Conservation (phyloP, 2,329 filamentous ascomycete genomes). For the Neonectria magnoliae region DNA sequence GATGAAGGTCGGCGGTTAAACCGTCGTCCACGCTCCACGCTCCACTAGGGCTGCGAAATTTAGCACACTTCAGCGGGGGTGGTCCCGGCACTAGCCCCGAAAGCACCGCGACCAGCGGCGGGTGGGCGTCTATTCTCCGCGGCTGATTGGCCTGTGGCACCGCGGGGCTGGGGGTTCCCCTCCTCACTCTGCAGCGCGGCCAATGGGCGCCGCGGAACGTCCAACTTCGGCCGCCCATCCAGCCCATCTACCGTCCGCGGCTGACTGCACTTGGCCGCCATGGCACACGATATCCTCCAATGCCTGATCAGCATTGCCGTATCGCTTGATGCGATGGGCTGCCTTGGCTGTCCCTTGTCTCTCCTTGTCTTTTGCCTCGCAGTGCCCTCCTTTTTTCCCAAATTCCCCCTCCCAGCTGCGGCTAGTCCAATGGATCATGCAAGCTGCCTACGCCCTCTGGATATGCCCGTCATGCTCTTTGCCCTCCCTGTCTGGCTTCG, state of each 20-base stretch:
- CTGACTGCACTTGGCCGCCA: neutral
- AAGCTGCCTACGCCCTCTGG: conserved; percentile 11
- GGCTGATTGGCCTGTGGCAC: conserved; percentile 40
- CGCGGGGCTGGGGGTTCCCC: conserved; percentile 22
- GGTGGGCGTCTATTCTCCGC: conserved; percentile 38
- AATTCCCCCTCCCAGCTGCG: neutral
- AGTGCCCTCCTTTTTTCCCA: neutral
- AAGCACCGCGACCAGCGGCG: conserved; percentile 3
- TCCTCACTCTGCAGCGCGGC: conserved; percentile 38
- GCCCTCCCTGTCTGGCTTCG: neutral
- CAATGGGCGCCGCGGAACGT: neutral
- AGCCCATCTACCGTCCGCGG: neutral
- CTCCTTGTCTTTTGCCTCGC: neutral
- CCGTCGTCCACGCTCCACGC: conserved; percentile 5
- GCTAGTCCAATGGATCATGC: conserved; percentile 25
- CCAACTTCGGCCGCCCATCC: neutral
- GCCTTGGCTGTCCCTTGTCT: neutral
- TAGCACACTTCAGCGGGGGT: conserved; percentile 30
- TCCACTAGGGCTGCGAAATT: conserved; percentile 27
- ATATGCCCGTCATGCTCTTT: conserved; percentile 19
- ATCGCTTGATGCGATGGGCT: conserved; percentile 13
- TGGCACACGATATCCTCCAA: conserved; percentile 16
- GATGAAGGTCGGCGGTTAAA: conserved; percentile 41
- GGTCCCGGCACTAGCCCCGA: neutral
- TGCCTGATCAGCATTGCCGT: neutral